A percentile compares a stretch with the other conserved stretches of the same genome.
Conservation (phyloP, 2,329 filamentous ascomycete species). For the Penicillium expansum region DNA sequence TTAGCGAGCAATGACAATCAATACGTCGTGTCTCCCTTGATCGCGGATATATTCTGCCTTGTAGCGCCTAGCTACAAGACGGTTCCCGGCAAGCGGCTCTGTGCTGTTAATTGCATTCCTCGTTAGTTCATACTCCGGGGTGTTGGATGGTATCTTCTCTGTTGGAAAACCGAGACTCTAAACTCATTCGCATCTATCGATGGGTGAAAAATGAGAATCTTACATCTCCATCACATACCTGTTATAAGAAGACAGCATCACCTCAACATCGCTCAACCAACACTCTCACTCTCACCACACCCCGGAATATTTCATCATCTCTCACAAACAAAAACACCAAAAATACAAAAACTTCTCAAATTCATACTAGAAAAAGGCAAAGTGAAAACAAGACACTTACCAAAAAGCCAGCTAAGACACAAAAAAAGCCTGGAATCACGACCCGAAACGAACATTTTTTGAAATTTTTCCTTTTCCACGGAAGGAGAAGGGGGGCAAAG, state of each 20-base stretch:
- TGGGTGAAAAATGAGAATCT: not conserved
- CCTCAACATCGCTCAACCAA: not conserved
- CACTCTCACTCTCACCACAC: not conserved
- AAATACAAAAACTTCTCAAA: not conserved
- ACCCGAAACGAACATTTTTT: slow-evolving; percentile 9
- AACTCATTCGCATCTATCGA: not conserved
- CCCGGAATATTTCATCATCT: not conserved
- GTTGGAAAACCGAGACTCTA: not conserved
- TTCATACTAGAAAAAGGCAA: not conserved
- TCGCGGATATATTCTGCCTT: not conserved
- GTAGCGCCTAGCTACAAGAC: not conserved
- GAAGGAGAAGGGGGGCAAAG: not conserved
- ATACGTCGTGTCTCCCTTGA: not conserved
- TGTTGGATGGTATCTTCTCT: not conserved
- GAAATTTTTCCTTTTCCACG: not conserved
- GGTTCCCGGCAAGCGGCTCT: not conserved
- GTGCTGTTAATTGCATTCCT: not conserved
- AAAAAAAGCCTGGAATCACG: slow-evolving; percentile 1
- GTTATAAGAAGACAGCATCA: not conserved
- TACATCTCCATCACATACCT: not conserved
- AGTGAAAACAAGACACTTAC: not conserved
- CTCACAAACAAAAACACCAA: not conserved
- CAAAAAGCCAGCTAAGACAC: not conserved
- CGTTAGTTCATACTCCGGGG: not conserved
- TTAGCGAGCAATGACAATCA: slow-evolving; percentile 30